These are phyloP conservation scores for Apiospora aurea DNA, from an alignment of 2,329 filamentous ascomycete species.

Conservation along the genomic window DNA sequence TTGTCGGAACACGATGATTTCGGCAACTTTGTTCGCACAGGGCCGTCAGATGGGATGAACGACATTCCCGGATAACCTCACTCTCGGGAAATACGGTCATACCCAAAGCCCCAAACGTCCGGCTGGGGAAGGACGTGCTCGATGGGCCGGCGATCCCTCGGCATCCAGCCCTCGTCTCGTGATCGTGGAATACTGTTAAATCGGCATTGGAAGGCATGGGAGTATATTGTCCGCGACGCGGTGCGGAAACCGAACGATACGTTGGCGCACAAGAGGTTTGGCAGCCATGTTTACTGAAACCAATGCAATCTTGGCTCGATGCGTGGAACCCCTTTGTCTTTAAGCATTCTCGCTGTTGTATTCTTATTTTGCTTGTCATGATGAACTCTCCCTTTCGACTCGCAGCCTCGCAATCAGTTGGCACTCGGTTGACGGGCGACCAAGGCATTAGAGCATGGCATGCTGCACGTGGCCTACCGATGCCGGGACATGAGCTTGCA, in stretches of 20 bases:
- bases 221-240: not conserved
- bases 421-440: not conserved
- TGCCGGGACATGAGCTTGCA: not conserved
- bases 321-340: not conserved
- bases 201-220: not conserved
- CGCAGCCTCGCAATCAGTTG: not conserved
- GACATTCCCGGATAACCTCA: not conserved
- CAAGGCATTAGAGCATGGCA: not conserved
- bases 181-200: not conserved
- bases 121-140: not conserved
- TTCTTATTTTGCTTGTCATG: not conserved
- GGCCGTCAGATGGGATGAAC: not conserved
- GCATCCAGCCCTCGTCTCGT: not conserved
- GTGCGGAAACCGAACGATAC: not conserved
- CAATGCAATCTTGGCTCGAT: not conserved
- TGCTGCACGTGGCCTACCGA: not conserved
- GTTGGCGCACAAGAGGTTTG: not conserved
- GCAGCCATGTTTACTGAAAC: not conserved
- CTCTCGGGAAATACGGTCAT: not conserved
- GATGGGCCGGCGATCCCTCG: not conserved
- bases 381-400: not conserved
- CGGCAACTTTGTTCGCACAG: not conserved
- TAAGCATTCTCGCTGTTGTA: no score
- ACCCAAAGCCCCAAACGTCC: not conserved
- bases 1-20: conserved; percentile 18